Evolutionary conservation across 1,284 basidiomycete genomes (phyloP).

Genomic region (Microbotryomycetes sp.): DNA sequence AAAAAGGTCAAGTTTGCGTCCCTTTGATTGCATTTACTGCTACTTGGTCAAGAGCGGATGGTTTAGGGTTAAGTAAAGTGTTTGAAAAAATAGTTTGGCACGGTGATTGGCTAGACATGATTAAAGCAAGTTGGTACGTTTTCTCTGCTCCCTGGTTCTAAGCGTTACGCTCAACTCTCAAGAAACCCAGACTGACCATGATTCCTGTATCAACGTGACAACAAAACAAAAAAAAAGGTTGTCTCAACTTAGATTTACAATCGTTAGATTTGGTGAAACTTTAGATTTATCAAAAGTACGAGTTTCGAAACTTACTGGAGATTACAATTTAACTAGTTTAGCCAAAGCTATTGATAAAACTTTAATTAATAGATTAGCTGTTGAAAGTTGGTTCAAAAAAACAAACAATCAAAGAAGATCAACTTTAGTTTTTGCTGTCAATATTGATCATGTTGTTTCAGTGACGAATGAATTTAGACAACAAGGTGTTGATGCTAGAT

Average conservation of each 20-base stretch:
- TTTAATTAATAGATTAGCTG: constrained; percentile 65
- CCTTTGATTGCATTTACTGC: constrained; percentile 94
- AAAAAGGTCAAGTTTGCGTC: constrained; percentile 44
- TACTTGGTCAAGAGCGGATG: constrained; percentile 88
- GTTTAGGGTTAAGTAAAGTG: constrained; percentile 76
- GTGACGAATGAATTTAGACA: constrained; percentile 67
- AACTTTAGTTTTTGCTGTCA: constrained; percentile 85
- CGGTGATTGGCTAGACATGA: constrained; percentile 86
- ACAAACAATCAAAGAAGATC: constrained; percentile 67
- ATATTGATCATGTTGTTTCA: constrained; percentile 71
- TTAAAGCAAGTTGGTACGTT: constrained; percentile 75
- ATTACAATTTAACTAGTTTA: constrained; percentile 69
- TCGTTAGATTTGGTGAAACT: constrained; percentile 56
- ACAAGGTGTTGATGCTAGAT: constrained; percentile 79
- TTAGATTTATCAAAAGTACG: constrained; percentile 63
- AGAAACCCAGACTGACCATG: too few species aligned
- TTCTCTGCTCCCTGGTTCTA: neutral
- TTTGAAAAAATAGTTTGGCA: constrained; percentile 93
- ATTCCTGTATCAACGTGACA: too few species aligned
- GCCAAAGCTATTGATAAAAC: constrained; percentile 72
- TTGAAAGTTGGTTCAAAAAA: constrained; percentile 72
- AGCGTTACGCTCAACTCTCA: neutral
- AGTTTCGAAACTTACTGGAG: constrained; percentile 60
- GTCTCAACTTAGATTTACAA: constrained; percentile 73
- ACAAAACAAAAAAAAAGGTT: constrained; percentile 65